Evolutionary conservation across 805 yeast genomes (phyloP).

Genomic region (Wickerhamiella occidentalis): DNA sequence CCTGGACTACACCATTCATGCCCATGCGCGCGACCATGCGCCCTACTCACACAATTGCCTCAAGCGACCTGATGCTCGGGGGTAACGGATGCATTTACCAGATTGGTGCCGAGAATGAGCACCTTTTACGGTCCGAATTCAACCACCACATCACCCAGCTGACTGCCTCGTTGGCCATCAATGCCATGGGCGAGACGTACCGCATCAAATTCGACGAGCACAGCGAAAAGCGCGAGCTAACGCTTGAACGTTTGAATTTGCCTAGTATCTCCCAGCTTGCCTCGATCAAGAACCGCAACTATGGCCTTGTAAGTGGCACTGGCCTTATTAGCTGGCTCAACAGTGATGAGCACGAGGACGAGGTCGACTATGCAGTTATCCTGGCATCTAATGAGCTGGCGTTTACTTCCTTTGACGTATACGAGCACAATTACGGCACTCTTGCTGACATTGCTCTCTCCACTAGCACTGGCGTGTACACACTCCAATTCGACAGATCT

Average conservation of each 20-base stretch:
- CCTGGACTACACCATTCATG: constrained; percentile 7
- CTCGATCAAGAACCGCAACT: constrained; percentile 8
- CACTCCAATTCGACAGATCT: constrained; percentile 5
- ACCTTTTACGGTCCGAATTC: not conserved
- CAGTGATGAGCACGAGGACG: not conserved
- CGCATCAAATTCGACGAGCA: constrained; percentile 4
- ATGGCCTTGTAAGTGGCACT: not conserved
- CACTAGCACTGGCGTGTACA: not conserved
- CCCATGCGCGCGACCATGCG: not conserved
- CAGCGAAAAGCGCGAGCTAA: constrained; percentile 2
- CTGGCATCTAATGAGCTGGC: not conserved
- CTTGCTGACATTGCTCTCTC: constrained; percentile 2
- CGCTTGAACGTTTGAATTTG: not conserved
- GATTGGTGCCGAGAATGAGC: not conserved
- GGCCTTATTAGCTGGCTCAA: constrained; percentile 8
- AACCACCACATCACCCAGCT: constrained; percentile 3
- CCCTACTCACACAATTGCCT: not conserved
- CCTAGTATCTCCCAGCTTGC: not conserved
- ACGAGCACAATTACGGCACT: constrained; percentile 9
- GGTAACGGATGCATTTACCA: not conserved
- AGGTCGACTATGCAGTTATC: not conserved
- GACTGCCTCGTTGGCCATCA: constrained; percentile 1
- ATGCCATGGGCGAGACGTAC: not conserved
- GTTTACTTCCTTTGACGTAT: not conserved
- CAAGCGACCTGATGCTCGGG: not conserved